A percentile compares a stretch with the other conserved stretches of the same genome.
These are phyloP conservation scores for Eucalyptus urophylla DNA, from an alignment of 345 rosid species.

Conservation along the genomic window DNA sequence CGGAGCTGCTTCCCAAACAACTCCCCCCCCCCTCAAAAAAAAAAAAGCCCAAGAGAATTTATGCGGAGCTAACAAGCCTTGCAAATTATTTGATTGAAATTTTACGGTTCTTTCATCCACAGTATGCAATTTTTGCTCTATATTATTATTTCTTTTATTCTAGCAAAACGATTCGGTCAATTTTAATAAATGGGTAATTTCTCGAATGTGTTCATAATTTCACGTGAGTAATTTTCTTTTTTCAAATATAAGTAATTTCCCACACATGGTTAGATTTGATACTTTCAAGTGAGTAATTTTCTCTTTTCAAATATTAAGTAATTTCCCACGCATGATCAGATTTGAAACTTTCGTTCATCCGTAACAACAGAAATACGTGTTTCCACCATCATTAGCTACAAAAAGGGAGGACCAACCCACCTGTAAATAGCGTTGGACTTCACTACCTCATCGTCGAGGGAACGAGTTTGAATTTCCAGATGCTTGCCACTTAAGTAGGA, in stretches of 20 bases:
- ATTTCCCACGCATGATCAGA: background rate
- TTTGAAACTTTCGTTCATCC: background rate
- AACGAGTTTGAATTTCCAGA: no score
- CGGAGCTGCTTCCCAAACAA: background rate
- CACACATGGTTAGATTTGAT: background rate
- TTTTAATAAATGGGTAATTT: background rate
- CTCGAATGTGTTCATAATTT: background rate
- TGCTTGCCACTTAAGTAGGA: no score
- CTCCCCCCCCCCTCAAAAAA: no score
- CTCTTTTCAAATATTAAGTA: background rate
- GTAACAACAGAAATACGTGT: background rate
- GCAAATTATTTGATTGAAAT: background rate
- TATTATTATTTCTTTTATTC: background rate
- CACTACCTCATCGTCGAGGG: no score
- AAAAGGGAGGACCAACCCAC: background rate
- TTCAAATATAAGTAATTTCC: background rate
- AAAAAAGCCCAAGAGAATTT: background rate
- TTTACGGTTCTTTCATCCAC: background rate
- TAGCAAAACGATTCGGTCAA: background rate
- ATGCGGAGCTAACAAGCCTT: background rate
- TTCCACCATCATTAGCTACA: background rate
- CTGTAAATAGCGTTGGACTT: no score
- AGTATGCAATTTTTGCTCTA: background rate
- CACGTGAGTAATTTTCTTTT: background rate
- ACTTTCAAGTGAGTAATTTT: background rate